Percentiles rank a stretch among this genome's conserved stretches.
phyloP scores from a whole-genome alignment of 2,329 filamentous ascomycete genomes.

The Colletotrichum lini region DNA sequence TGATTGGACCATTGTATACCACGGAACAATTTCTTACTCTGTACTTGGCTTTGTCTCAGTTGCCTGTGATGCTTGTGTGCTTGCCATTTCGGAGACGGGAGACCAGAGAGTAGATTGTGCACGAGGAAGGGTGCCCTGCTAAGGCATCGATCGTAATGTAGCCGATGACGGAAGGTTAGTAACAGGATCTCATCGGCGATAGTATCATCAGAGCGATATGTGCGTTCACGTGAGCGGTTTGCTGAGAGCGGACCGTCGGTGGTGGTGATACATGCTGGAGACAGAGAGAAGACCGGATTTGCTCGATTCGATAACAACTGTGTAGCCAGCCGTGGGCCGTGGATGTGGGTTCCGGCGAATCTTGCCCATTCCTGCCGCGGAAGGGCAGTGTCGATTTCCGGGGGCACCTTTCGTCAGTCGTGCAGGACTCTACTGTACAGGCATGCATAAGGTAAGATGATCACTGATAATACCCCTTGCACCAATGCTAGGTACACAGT shows the following conservation, averaged over 20 bases:
- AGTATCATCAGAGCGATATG: not conserved
- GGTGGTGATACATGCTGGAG: not conserved
- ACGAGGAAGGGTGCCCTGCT: not conserved
- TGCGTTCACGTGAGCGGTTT: conserved; percentile 22
- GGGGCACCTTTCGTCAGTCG: conserved; percentile 10
- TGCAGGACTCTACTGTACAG: not conserved
- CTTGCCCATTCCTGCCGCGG: conserved; percentile 25
- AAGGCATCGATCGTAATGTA: not conserved
- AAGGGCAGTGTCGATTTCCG: conserved; percentile 27
- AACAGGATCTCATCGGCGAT: not conserved
- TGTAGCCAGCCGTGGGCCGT: not conserved
- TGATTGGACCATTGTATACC: conserved; percentile 4
- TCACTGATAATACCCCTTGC: too few relatives aligned
- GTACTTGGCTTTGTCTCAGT: not conserved
- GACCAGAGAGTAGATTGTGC: not conserved
- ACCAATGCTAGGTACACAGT: conserved; percentile 15
- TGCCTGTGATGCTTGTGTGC: conserved; percentile 5
- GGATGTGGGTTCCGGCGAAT: conserved; percentile 21
- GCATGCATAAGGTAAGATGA: too few relatives aligned
- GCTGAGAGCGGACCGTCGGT: conserved; percentile 9
- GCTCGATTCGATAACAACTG: conserved; percentile 34
- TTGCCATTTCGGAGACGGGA: not conserved
- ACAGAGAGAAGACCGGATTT: conserved; percentile 26
- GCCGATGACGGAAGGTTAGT: not conserved
- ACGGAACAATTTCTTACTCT: not conserved